Percentiles rank a stretch among this genome's conserved stretches.
Conservation (phyloP, 2,329 filamentous ascomycete genomes). For the Fusarium clavum region DNA sequence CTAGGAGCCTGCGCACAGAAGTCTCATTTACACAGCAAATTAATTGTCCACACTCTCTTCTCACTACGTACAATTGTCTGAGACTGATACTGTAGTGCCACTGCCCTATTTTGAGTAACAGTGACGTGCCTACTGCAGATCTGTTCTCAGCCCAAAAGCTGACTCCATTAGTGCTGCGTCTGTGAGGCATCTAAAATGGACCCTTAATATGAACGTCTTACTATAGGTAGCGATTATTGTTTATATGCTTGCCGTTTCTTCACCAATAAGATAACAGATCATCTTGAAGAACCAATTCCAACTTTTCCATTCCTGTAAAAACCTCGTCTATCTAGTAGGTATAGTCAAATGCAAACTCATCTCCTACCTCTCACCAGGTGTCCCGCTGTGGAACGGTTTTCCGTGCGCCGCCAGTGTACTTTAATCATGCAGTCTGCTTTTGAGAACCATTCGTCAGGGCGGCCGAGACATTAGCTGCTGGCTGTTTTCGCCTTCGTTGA, state of each 20-base stretch:
- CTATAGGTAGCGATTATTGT: background rate
- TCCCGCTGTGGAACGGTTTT: conserved; percentile 34
- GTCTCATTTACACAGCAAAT: conserved; percentile 33
- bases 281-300: conserved; percentile 31
- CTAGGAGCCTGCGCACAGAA: conserved; percentile 30
- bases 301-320: conserved; percentile 37
- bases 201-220: conserved; percentile 8
- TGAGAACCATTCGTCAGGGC: background rate
- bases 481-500: conserved; percentile 10
- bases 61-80: conserved; percentile 17
- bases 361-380: conserved; percentile 7
- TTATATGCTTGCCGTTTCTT: conserved; percentile 17
- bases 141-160: conserved; percentile 14
- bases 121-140: conserved; percentile 15
- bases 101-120: conserved; percentile 18
- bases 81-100: conserved; percentile 19
- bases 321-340: conserved; percentile 31
- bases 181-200: conserved; percentile 6
- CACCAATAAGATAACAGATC: conserved; percentile 23
- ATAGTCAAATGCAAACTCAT: conserved; percentile 7
- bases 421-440: conserved; percentile 30
- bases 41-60: conserved; percentile 2
- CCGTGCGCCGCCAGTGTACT: conserved; percentile 35
- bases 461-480: conserved; percentile 27
- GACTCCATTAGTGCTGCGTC: background rate